Evolutionary conservation across 2,329 filamentous ascomycete genomes (phyloP).

Genomic region (Arthrinium phaeospermum): DNA sequence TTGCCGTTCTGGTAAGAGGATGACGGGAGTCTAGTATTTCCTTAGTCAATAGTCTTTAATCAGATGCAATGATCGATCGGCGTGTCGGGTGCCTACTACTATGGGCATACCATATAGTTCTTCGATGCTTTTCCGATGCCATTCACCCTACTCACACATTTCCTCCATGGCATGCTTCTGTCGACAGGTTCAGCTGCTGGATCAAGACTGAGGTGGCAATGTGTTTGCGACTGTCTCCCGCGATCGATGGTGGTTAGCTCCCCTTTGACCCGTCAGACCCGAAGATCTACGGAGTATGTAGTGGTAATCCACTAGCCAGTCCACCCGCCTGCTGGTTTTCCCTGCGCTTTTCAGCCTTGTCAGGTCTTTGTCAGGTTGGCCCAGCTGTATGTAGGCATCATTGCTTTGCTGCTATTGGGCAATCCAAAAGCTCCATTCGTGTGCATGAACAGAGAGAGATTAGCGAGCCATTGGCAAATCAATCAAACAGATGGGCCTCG

Average conservation of each 20-base stretch:
- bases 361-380: neutral
- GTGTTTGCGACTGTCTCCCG: neutral
- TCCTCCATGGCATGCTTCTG: neutral
- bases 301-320: neutral
- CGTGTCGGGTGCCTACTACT: too few species aligned
- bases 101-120: too few species aligned
- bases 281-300: neutral
- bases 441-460: neutral
- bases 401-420: neutral
- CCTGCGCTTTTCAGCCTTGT: neutral
- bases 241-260: constrained; percentile 18
- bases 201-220: neutral
- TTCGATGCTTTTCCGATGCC: neutral
- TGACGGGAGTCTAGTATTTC: neutral
- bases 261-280: neutral
- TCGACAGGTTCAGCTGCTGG: neutral
- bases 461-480: neutral
- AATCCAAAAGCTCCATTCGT: neutral
- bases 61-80: neutral
- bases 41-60: neutral
- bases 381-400: neutral
- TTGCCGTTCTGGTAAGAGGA: constrained; percentile 28
- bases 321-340: neutral
- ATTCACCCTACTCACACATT: neutral
- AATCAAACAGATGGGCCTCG: neutral